A percentile compares a stretch with the other conserved stretches of the same genome.
Evolutionary conservation across 75 land plant genomes (phyloP).

Genomic region (Pseudotsuga menziesii): DNA sequence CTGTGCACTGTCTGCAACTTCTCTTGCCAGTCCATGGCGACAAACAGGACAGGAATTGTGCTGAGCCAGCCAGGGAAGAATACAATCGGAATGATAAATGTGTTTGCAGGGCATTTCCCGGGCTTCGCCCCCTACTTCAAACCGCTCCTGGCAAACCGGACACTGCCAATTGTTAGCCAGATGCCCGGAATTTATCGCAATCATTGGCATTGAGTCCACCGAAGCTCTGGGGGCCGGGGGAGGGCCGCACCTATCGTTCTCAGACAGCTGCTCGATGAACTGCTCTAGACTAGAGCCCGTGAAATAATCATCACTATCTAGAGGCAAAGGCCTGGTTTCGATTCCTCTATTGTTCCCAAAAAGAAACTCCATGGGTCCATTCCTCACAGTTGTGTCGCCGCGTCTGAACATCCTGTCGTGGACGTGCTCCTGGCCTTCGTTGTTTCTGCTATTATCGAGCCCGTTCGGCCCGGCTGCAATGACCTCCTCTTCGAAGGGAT

Average conservation of each 20-base stretch:
- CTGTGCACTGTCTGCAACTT: constrained; percentile 20
- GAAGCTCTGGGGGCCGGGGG: constrained; percentile 65
- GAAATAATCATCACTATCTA: constrained; percentile 31
- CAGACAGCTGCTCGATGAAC: constrained; percentile 35
- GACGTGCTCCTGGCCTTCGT: too few species aligned
- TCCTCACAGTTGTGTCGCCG: too few species aligned
- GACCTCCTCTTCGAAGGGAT: neutral
- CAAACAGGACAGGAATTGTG: constrained; percentile 64
- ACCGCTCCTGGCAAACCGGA: constrained; percentile 54
- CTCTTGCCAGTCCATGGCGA: constrained; percentile 38
- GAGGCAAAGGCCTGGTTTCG: constrained; percentile 13
- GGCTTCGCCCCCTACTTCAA: constrained; percentile 47
- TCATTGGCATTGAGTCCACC: constrained; percentile 73
- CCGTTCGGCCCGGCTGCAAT: neutral
- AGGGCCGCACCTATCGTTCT: constrained; percentile 51
- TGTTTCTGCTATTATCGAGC: too few species aligned
- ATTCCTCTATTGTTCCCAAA: constrained; percentile 19
- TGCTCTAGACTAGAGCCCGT: constrained; percentile 39
- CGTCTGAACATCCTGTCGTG: too few species aligned
- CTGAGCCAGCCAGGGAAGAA: constrained; percentile 46
- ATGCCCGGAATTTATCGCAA: constrained; percentile 36
- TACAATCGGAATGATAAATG: constrained; percentile 44
- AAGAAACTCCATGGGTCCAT: constrained; percentile 20
- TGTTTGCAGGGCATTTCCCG: constrained; percentile 67
- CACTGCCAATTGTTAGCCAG: too few species aligned